These are phyloP conservation scores for Ascochyta pisi DNA, from an alignment of 2,329 filamentous ascomycete genomes.

Conservation along the genomic window DNA sequence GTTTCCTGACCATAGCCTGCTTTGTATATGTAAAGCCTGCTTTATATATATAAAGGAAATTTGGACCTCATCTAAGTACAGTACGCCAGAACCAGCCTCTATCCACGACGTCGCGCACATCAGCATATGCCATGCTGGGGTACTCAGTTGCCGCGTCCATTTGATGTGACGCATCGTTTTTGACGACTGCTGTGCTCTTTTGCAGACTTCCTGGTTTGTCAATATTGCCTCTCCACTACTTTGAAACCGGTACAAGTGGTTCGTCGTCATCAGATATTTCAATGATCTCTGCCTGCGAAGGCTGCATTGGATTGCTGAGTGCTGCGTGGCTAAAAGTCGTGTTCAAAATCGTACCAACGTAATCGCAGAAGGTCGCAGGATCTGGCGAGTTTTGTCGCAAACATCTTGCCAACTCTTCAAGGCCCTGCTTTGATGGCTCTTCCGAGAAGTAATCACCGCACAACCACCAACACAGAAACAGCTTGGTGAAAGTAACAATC, in stretches of 20 bases:
- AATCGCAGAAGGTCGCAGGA: conserved; percentile 33
- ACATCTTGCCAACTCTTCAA: conserved; percentile 27
- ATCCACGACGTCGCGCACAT: too few relatives aligned
- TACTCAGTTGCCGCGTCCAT: too few relatives aligned
- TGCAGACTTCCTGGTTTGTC: neutral
- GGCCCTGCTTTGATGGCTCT: conserved; percentile 10
- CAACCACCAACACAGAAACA: conserved; percentile 48
- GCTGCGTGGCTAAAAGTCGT: conserved; percentile 37
- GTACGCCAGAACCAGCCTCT: too few relatives aligned
- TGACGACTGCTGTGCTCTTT: neutral
- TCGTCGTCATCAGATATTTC: conserved; percentile 40
- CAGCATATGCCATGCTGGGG: too few relatives aligned
- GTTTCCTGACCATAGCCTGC: too few relatives aligned
- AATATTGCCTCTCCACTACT: neutral
- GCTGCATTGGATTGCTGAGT: conserved; percentile 25
- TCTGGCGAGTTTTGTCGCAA: conserved; percentile 23
- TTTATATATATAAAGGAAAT: too few relatives aligned
- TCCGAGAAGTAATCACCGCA: conserved; percentile 29
- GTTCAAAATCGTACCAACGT: conserved; percentile 28
- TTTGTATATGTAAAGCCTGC: too few relatives aligned
- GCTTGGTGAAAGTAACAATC: conserved; percentile 32
- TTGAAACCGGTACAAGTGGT: neutral
- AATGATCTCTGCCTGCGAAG: conserved; percentile 38
- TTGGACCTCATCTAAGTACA: too few relatives aligned
- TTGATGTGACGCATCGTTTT: too few relatives aligned